Conservation (phyloP, 768 basidiomycete species). For the Phallus indusiatus region DNA sequence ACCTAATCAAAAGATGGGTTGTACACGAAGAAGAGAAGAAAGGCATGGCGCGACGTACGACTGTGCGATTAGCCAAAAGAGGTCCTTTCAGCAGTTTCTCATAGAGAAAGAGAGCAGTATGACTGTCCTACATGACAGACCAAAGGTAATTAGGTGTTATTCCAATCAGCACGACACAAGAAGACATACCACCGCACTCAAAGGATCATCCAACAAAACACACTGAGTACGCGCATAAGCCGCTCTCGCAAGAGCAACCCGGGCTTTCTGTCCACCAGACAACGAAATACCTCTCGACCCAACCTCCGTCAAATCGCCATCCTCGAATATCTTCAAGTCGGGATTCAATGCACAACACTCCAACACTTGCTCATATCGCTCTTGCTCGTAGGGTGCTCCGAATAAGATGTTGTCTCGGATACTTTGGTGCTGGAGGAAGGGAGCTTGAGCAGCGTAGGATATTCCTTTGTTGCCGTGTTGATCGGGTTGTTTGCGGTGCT, state of each 20-base stretch:
- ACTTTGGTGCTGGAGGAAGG: slow-evolving; percentile 36
- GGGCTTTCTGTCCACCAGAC: slow-evolving; percentile 22
- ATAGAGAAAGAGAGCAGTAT: slow-evolving; percentile 20
- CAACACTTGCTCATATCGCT: slow-evolving; percentile 30
- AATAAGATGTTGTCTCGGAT: slow-evolving; percentile 59
- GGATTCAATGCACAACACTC: slow-evolving; percentile 38
- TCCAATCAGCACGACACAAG: neutral
- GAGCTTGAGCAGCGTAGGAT: slow-evolving; percentile 41
- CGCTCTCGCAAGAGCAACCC: slow-evolving; percentile 20
- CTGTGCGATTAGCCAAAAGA: slow-evolving; percentile 22
- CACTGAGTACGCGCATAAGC: slow-evolving; percentile 17
- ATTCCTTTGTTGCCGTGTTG: slow-evolving; percentile 48
- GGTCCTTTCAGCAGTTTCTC: slow-evolving; percentile 21
- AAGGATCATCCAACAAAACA: slow-evolving; percentile 22
- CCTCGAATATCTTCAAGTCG: slow-evolving; percentile 36
- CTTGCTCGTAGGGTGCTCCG: slow-evolving; percentile 39
- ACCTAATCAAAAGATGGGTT: slow-evolving; percentile 14
- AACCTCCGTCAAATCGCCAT: slow-evolving; percentile 26
- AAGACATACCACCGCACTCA: slow-evolving; percentile 19
- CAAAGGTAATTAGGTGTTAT: neutral
- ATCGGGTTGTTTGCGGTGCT: slow-evolving; percentile 51
- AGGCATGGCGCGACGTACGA: slow-evolving; percentile 21
- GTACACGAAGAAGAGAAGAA: neutral
- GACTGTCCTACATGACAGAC: slow-evolving; percentile 17
- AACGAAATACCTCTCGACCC: slow-evolving; percentile 16